phyloP scores from a whole-genome alignment of 202 grass and related monocot genomes.

The Zoysia matrella region DNA sequence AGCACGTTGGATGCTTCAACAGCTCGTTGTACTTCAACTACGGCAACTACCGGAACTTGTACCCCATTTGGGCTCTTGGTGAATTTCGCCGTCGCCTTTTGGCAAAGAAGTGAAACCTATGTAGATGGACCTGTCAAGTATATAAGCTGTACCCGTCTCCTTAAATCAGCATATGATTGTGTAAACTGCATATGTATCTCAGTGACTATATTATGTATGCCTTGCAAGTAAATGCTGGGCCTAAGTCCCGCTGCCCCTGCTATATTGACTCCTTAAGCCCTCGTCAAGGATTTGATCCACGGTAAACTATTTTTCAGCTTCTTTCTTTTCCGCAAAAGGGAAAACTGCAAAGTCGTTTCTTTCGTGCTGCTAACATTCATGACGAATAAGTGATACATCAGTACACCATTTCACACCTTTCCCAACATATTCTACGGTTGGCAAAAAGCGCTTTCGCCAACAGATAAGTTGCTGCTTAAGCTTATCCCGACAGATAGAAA shows the following conservation, averaged over 20 bases:
- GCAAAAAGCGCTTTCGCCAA: too few relatives aligned
- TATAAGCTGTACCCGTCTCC: neutral
- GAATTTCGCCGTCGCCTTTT: conserved; percentile 1
- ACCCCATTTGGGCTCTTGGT: conserved; percentile 51
- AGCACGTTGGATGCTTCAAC: conserved; percentile 48
- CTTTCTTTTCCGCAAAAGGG: neutral
- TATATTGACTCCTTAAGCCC: neutral
- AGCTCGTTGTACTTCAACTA: conserved; percentile 41
- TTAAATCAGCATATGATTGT: neutral
- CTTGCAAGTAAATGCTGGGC: neutral
- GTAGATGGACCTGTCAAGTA: neutral
- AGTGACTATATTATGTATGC: neutral
- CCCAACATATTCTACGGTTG: too few relatives aligned
- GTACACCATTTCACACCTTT: too few relatives aligned
- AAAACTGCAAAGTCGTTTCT: too few relatives aligned
- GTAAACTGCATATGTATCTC: neutral
- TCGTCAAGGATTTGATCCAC: neutral
- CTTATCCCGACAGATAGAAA: too few relatives aligned
- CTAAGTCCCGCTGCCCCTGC: too few relatives aligned
- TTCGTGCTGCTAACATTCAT: too few relatives aligned
- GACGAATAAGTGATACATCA: too few relatives aligned
- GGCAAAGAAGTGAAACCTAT: neutral
- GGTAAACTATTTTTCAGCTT: neutral
- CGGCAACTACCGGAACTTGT: conserved; percentile 34
- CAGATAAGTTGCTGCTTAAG: too few relatives aligned